phyloP scores from a whole-genome alignment of 805 yeast genomes.

The Wickerhamiella australiensis region DNA sequence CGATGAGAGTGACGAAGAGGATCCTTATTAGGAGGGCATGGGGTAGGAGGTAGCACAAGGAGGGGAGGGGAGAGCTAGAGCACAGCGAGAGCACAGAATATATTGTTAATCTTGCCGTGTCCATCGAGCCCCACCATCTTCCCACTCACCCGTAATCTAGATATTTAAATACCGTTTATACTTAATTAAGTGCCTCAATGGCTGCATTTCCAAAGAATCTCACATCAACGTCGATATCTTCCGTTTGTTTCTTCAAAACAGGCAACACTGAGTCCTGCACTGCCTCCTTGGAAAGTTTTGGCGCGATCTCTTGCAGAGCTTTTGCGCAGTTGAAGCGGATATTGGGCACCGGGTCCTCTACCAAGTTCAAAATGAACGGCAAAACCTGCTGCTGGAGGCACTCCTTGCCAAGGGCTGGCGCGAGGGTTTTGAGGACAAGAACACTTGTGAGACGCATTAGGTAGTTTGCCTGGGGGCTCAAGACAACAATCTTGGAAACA shows the following conservation, averaged over 20 bases:
- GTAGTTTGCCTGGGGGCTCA: slow-evolving; percentile 51
- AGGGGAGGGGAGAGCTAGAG: too few species aligned
- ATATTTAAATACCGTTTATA: neutral
- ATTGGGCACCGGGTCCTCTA: slow-evolving; percentile 80
- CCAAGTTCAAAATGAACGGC: slow-evolving; percentile 65
- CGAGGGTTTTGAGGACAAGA: slow-evolving; percentile 71
- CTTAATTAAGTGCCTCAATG: slow-evolving; percentile 30
- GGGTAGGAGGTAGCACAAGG: too few species aligned
- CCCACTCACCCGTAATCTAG: neutral
- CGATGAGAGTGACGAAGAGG: slow-evolving; percentile 20
- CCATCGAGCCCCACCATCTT: too few species aligned
- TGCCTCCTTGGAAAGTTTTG: slow-evolving; percentile 33
- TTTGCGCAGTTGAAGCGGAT: slow-evolving; percentile 92
- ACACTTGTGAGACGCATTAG: slow-evolving; percentile 85
- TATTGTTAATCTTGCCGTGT: too few species aligned
- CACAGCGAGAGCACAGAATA: too few species aligned
- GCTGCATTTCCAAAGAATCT: slow-evolving; percentile 70
- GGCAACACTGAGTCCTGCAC: slow-evolving; percentile 47
- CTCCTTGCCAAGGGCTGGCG: slow-evolving; percentile 52
- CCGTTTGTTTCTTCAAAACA: slow-evolving; percentile 47
- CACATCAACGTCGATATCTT: slow-evolving; percentile 80
- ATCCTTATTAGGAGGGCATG: slow-evolving; percentile 23
- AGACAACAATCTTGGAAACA: slow-evolving; percentile 56
- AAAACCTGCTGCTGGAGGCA: slow-evolving; percentile 53
- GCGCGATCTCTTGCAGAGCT: slow-evolving; percentile 51